Conservation (phyloP, 2,329 filamentous ascomycete species). For the Fusarium dimerum region DNA sequence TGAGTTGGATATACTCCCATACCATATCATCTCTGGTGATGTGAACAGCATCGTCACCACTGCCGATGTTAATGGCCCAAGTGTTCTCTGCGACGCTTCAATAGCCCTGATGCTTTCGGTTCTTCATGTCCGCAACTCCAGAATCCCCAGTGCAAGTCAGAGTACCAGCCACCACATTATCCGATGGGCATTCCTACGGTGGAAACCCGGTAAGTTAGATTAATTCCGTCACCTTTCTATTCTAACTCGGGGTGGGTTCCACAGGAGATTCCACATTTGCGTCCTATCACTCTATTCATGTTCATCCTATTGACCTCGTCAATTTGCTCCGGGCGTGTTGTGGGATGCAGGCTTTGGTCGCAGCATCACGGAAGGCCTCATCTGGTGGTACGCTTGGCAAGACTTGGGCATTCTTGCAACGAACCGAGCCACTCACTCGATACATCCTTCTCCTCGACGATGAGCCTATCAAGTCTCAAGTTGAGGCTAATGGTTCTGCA, state of each 20-base stretch:
- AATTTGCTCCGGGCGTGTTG: slow-evolving; percentile 71
- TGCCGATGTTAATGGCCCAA: slow-evolving; percentile 80
- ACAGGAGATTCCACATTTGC: slow-evolving; percentile 68
- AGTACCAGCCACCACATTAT: slow-evolving; percentile 71
- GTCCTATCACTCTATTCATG: slow-evolving; percentile 63
- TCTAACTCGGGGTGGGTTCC: no score
- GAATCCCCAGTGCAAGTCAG: slow-evolving; percentile 68
- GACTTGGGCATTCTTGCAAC: slow-evolving; percentile 46
- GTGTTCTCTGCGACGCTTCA: slow-evolving; percentile 76
- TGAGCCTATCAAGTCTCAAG: not conserved
- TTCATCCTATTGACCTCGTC: slow-evolving; percentile 65
- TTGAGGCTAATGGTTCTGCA: slow-evolving; percentile 4
- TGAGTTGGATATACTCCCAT: slow-evolving; percentile 64
- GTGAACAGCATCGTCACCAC: slow-evolving; percentile 72
- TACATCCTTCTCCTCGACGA: slow-evolving; percentile 57
- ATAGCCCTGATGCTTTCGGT: slow-evolving; percentile 71
- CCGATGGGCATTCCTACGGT: slow-evolving; percentile 79
- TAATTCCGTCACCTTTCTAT: not conserved
- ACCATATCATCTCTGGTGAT: slow-evolving; percentile 66
- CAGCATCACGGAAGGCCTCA: slow-evolving; percentile 34
- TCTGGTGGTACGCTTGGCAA: slow-evolving; percentile 53
- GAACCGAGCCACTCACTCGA: slow-evolving; percentile 46
- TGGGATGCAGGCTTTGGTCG: slow-evolving; percentile 45
- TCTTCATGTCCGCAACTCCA: slow-evolving; percentile 64
- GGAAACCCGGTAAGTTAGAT: slow-evolving; percentile 71